These are phyloP conservation scores for Xylariales sp. DNA, from an alignment of 2,329 filamentous ascomycete species.

Conservation along the genomic window DNA sequence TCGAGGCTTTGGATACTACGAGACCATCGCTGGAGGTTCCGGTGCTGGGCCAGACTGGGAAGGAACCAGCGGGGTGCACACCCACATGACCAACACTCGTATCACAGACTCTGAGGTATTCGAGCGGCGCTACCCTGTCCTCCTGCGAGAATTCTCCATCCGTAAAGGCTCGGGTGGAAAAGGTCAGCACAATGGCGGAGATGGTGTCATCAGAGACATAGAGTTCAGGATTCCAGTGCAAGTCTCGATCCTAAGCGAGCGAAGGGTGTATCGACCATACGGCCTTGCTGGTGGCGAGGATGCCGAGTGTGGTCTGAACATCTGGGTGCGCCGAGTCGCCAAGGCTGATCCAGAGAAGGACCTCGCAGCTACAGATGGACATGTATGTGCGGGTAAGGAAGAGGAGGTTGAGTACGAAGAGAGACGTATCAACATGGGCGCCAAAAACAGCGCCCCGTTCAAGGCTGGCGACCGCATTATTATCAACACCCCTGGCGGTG, in stretches of 20 bases:
- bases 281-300: slow-evolving; percentile 81
- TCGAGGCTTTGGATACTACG: slow-evolving; percentile 74
- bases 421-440: slow-evolving; percentile 66
- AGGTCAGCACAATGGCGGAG: slow-evolving; percentile 61
- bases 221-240: slow-evolving; percentile 70
- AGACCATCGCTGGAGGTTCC: slow-evolving; percentile 71
- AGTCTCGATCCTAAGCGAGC: slow-evolving; percentile 68
- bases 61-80: slow-evolving; percentile 66
- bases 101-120: slow-evolving; percentile 73
- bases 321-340: slow-evolving; percentile 76
- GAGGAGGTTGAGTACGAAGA: slow-evolving; percentile 47
- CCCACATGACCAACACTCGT: slow-evolving; percentile 74
- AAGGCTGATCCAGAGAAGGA: slow-evolving; percentile 46
- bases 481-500: slow-evolving; percentile 72
- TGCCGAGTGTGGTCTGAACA: slow-evolving; percentile 73
- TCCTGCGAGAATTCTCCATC: slow-evolving; percentile 62
- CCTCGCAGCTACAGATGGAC: slow-evolving; percentile 12
- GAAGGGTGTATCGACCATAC: slow-evolving; percentile 69
- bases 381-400: slow-evolving; percentile 18
- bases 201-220: slow-evolving; percentile 68
- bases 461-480: slow-evolving; percentile 73
- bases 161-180: slow-evolving; percentile 53
- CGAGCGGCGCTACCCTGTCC: slow-evolving; percentile 67
- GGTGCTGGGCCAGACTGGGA: slow-evolving; percentile 67
- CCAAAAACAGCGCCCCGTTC: slow-evolving; percentile 78